Evolutionary conservation across 768 basidiomycete species (phyloP).

Genomic region (Galerina sulciceps): DNA sequence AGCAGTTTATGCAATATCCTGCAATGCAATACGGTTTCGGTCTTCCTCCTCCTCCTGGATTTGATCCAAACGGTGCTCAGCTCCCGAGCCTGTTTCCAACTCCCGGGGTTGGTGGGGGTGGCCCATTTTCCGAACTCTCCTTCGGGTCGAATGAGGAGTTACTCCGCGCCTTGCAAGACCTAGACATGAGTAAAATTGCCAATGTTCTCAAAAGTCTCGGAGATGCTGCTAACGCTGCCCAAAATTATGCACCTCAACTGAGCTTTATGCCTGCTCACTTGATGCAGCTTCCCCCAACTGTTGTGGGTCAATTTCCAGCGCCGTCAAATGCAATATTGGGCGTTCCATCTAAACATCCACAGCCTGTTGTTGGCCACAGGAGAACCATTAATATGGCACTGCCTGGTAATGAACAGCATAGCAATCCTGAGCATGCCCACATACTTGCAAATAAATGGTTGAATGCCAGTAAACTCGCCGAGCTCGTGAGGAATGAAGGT

Average conservation of each 20-base stretch:
- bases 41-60: slow-evolving; percentile 18
- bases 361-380: slow-evolving; percentile 31
- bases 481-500: slow-evolving; percentile 75
- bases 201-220: slow-evolving; percentile 67
- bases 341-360: slow-evolving; percentile 33
- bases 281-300: slow-evolving; percentile 31
- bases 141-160: slow-evolving; percentile 73
- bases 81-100: slow-evolving; percentile 16
- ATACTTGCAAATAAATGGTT: slow-evolving; percentile 83
- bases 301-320: slow-evolving; percentile 45
- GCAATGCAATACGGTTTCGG: slow-evolving; percentile 29
- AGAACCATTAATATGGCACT: slow-evolving; percentile 48
- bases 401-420: slow-evolving; percentile 42
- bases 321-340: slow-evolving; percentile 49
- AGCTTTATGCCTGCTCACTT: slow-evolving; percentile 25
- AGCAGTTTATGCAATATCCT: slow-evolving; percentile 34
- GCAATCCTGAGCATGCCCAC: slow-evolving; percentile 62
- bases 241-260: slow-evolving; percentile 24
- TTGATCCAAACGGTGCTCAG: slow-evolving; percentile 22
- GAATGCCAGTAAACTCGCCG: slow-evolving; percentile 66
- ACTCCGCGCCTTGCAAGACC: slow-evolving; percentile 70
- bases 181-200: slow-evolving; percentile 75
- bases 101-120: slow-evolving; percentile 18
- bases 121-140: slow-evolving; percentile 40
- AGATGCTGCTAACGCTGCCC: slow-evolving; percentile 50